These are phyloP conservation scores for Lomentospora prolificans DNA, from an alignment of 2,329 filamentous ascomycete species.

Conservation along the genomic window DNA sequence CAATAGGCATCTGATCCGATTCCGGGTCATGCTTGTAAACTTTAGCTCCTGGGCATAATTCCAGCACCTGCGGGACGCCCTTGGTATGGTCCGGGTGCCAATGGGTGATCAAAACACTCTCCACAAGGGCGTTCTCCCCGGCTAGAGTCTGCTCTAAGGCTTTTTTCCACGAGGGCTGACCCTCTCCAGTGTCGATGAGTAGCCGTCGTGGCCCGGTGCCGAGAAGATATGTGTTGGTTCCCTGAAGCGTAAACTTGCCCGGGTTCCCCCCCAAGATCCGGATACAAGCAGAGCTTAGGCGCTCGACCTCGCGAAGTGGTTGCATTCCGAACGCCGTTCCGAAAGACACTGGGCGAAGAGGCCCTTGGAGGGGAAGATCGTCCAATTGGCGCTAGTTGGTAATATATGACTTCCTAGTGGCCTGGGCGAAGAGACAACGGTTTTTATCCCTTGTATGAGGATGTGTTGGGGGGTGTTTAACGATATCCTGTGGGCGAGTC, in stretches of 20 bases:
- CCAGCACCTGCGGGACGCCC: conserved; percentile 61
- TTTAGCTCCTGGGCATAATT: conserved; percentile 49
- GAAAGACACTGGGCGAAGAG: background rate
- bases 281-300: conserved; percentile 67
- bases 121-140: conserved; percentile 58
- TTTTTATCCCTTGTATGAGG: too few species aligned
- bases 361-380: background rate
- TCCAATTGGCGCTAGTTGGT: too few species aligned
- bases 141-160: conserved; percentile 55
- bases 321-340: conserved; percentile 54
- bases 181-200: conserved; percentile 86
- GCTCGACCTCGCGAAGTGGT: conserved; percentile 62
- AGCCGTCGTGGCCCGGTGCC: conserved; percentile 65
- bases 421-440: too few species aligned
- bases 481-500: too few species aligned
- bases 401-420: too few species aligned
- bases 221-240: conserved; percentile 92
- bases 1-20: conserved; percentile 35
- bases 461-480: too few species aligned
- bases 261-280: conserved; percentile 87
- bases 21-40: conserved; percentile 59
- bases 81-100: conserved; percentile 85
- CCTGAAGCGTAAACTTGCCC: conserved; percentile 64
- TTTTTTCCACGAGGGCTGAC: conserved; percentile 61
- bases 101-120: conserved; percentile 71